Evolutionary conservation across 306 rosid species (phyloP), one percentile per base, ranked within the genome.

Genomic region (Cajanus cajan): DNA sequence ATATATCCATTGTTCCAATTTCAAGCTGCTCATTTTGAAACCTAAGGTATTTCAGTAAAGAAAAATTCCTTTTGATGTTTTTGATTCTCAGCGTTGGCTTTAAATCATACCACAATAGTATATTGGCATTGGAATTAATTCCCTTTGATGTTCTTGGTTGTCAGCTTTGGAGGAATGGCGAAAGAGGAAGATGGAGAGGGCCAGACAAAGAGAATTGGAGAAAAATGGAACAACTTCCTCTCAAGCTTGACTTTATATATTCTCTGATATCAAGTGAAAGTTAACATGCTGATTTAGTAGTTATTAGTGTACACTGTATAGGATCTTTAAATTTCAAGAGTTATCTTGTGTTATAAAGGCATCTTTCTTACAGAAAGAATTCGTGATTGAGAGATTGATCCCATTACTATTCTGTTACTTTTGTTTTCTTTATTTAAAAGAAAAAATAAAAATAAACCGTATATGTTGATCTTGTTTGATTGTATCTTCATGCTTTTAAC

Each of bases 111-210:
- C 34, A 47, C 33, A 25, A 16, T 63, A 74, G 62, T 51, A 7
- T 16, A 22, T 21, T 33, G 58, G n/a, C 6, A 62, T 36, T 71
- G 48, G 76, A 66, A 67, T 70, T 47, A 80, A 47, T 79, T 37
- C 39, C 47, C 5, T 36, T 15, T 67, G 72, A 47, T 86, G 78
- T 18, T 76, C 76, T 47, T 83, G 64, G 73, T 80, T 80, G 14
- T 52, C 91, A 95, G 99, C 99, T 84, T 77, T 95, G 81, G 99
- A 91, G 84, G 99, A 95, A 83, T 95, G 99, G 99, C 90, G 99
- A 50, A 93, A 90, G 82, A 78, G 99, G 84, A 95, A 95, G 90
- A 95, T 95, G 91, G 99, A 93, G 75, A 86, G 99, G 62, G 99
- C 97, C 25, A 85, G 97, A 72, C 92, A 81, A 63, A 90, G 99